Percentiles rank a stretch among this genome's conserved stretches.
phyloP scores from a whole-genome alignment of 2,329 filamentous ascomycete species.

The Lizonia empirigonia region DNA sequence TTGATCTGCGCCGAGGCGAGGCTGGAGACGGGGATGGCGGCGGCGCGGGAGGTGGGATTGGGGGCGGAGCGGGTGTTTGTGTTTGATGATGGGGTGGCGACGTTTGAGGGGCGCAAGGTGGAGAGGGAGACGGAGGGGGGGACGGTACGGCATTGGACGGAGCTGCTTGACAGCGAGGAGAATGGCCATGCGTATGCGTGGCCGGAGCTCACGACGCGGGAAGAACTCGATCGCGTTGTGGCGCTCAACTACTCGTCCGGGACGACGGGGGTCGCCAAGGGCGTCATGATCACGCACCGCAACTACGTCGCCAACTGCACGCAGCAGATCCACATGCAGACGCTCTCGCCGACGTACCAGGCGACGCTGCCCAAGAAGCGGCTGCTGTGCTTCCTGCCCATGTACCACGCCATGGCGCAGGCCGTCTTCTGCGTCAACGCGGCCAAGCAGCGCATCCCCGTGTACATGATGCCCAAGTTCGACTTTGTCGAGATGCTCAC shows the following conservation, averaged over 20 bases:
- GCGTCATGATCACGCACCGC: conserved; percentile 78
- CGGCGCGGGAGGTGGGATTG: conserved; percentile 65
- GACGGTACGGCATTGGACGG: conserved; percentile 65
- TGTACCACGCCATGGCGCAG: conserved; percentile 62
- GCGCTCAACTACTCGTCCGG: conserved; percentile 81
- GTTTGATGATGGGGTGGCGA: conserved; percentile 62
- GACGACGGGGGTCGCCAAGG: conserved; percentile 83
- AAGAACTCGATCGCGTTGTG: conserved; percentile 61
- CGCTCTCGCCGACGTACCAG: conserved; percentile 57
- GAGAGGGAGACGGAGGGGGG: conserved; percentile 48
- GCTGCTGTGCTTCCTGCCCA: conserved; percentile 72
- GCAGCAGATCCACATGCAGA: conserved; percentile 60
- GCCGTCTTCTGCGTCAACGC: conserved; percentile 69
- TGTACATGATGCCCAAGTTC: conserved; percentile 81
- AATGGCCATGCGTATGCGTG: conserved; percentile 67
- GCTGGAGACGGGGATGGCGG: conserved; percentile 68
- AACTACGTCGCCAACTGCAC: conserved; percentile 75
- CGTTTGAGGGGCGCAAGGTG: conserved; percentile 52
- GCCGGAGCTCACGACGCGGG: conserved; percentile 60
- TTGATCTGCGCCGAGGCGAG: conserved; percentile 67
- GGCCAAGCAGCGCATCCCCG: conserved; percentile 63
- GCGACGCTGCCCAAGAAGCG: conserved; percentile 50
- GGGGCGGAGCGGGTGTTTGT: conserved; percentile 63
- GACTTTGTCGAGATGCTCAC: conserved; percentile 75
- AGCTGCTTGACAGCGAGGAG: conserved; percentile 56